Evolutionary conservation across 441 rosid species (phyloP), one percentile per base, ranked within the genome.

Genomic region (Populus hybrid): DNA sequence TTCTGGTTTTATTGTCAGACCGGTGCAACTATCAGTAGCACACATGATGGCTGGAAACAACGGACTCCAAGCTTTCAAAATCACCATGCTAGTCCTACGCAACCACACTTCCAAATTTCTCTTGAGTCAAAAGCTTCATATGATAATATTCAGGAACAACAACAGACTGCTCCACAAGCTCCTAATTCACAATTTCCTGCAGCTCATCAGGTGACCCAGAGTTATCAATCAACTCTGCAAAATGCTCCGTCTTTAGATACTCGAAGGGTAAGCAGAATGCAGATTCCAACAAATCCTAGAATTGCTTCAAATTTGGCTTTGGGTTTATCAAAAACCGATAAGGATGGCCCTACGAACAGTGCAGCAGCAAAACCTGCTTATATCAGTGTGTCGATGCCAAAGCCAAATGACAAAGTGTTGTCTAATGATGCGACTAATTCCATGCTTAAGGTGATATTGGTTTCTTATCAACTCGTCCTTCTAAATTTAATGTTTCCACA

Each of bases 211-310:
- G 86, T 87, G 78, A 78, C 89, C 32, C 88, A 84, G 78, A 89
- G 65, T 87, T 89, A 84, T 86, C 92, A 80, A 75, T 79, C 84
- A 70, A 86, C 93, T 76, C 66, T 80, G 75, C 97, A 89, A 83
- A 79, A 86, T 46, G 65, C 83, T 79, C 86, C 87, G 32, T 70
- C 89, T 61, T 72, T 85, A 57, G 95, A 91, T 83, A 71, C 91
- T 12, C 91, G 80, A 84, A 92, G 93, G 86, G 92, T 82, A 84
- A 88, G 89, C 92, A 93, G 90, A 85, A 78, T 95, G 83, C 97
- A 95, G 91, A 92, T 95, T 84, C 97, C 92, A 75, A 92, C 98
- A 83, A 97, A 97, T 86, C 99, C 99, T 81, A 91, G 95, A 87
- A 93, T 95, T 85, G 97, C 95, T 83, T 89, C 99, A 82, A 92